Conservation (phyloP, 352 stramenopile species). For the Pythium apleroticum region DNA sequence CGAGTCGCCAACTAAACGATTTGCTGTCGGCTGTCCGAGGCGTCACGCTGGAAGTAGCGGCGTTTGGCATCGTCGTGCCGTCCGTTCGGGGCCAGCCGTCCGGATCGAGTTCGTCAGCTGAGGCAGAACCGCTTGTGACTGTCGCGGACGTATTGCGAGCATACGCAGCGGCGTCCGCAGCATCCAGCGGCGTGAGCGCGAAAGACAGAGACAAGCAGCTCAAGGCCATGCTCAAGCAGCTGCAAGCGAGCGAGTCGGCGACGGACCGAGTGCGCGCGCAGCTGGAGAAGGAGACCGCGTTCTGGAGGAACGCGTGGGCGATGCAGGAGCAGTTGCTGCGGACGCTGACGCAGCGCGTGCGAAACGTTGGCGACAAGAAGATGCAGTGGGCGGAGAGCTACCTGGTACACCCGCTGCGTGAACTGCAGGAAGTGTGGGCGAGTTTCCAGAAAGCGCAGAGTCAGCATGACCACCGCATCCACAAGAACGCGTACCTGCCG, state of each 20-base stretch:
- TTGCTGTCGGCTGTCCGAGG: constrained; percentile 6
- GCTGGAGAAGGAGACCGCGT: constrained; percentile 9
- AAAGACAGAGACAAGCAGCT: constrained; percentile 29
- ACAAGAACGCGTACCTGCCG: constrained; percentile 31
- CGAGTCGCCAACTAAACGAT: not conserved
- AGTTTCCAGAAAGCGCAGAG: constrained; percentile 19
- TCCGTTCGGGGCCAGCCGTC: not conserved
- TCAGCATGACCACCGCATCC: constrained; percentile 22
- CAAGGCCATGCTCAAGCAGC: constrained; percentile 28
- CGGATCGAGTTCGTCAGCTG: not conserved
- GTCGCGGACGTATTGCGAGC: constrained; percentile 15
- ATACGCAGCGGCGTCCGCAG: constrained; percentile 4
- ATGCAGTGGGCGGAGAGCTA: constrained; percentile 24
- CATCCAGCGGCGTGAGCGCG: constrained; percentile 12
- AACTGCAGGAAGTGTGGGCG: constrained; percentile 25
- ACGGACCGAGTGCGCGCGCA: not conserved
- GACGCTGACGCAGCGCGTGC: constrained; percentile 21
- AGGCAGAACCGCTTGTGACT: constrained; percentile 4
- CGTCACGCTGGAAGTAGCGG: constrained; percentile 15
- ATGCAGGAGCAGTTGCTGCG: constrained; percentile 22
- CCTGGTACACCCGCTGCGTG: constrained; percentile 18
- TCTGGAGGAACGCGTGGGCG: constrained; percentile 26
- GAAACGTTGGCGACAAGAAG: constrained; percentile 25
- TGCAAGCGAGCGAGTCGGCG: constrained; percentile 20
- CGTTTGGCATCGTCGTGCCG: constrained; percentile 26